These are phyloP conservation scores for Leccinum incarnatum DNA, from an alignment of 768 basidiomycete species.

Conservation along the genomic window DNA sequence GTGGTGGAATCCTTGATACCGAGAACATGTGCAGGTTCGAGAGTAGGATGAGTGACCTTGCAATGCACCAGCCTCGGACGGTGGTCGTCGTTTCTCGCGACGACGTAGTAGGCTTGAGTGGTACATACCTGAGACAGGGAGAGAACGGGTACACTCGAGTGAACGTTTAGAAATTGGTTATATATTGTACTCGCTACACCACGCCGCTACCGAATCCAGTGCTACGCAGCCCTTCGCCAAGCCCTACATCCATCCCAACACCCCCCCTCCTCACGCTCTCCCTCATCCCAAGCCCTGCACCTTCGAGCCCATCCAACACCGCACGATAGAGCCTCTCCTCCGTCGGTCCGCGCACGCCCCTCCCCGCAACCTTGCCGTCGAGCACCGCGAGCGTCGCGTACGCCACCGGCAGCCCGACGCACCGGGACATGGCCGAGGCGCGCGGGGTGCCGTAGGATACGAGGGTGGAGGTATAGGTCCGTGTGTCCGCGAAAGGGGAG, in stretches of 20 bases:
- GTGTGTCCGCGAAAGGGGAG: conserved; percentile 27
- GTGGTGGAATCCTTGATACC: too few species aligned
- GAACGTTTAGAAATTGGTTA: too few species aligned
- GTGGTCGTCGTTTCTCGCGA: too few species aligned
- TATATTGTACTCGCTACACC: too few species aligned
- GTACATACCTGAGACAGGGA: too few species aligned
- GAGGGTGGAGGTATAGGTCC: conserved; percentile 60
- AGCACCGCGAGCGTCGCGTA: conserved; percentile 72
- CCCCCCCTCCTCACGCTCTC: conserved; percentile 38
- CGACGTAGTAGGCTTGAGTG: too few species aligned
- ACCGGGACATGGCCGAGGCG: conserved; percentile 85
- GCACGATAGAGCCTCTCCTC: conserved; percentile 57
- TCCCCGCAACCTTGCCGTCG: conserved; percentile 49
- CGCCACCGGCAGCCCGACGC: conserved; percentile 86
- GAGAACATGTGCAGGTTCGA: too few species aligned
- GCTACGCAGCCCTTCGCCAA: conserved; percentile 19
- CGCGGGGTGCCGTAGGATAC: conserved; percentile 55
- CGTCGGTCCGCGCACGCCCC: conserved; percentile 72
- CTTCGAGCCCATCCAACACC: conserved; percentile 60
- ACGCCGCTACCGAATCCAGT: neutral
- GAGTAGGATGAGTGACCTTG: too few species aligned
- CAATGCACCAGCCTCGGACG: conserved; percentile 32
- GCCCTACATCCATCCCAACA: conserved; percentile 45
- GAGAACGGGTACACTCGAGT: too few species aligned
- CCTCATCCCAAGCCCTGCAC: conserved; percentile 40